Evolutionary conservation across 1,284 basidiomycete genomes (phyloP).

Genomic region (Puccinia hordei): DNA sequence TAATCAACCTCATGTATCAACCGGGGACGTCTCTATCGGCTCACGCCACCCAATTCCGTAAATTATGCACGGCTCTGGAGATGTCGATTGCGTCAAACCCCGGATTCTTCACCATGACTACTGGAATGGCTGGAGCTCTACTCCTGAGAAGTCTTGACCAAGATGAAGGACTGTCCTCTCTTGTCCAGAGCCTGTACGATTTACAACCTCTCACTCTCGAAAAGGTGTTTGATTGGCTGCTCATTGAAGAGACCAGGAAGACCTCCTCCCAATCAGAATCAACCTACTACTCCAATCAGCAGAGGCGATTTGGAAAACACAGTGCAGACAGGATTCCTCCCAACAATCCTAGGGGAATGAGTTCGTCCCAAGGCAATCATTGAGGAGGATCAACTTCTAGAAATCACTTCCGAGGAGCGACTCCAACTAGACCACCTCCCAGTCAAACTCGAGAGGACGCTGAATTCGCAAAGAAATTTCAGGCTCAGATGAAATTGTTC

Average conservation of each 20-base stretch:
- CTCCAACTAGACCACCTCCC: neutral
- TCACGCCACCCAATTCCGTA: too few relatives aligned
- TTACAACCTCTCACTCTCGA: neutral
- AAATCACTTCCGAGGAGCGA: neutral
- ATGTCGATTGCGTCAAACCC: neutral
- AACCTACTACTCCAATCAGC: too few relatives aligned
- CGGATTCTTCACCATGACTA: neutral
- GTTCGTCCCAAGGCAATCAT: neutral
- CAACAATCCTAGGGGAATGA: neutral
- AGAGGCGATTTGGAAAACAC: neutral
- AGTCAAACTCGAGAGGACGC: too few relatives aligned
- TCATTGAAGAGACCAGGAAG: too few relatives aligned
- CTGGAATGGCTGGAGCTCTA: neutral
- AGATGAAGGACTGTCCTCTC: too few relatives aligned
- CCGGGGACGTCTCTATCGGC: too few relatives aligned
- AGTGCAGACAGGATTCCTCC: too few relatives aligned
- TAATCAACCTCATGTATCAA: too few relatives aligned
- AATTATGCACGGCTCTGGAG: too few relatives aligned
- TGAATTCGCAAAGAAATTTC: neutral
- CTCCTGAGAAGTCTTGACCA: neutral
- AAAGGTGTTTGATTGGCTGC: neutral
- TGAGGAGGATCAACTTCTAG: neutral
- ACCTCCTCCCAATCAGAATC: too few relatives aligned
- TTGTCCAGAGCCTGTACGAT: constrained; percentile 10
- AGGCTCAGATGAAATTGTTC: neutral